Evolutionary conservation across 1,284 basidiomycete species (phyloP).

Genomic region (Tilletiopsis washingtonensis): DNA sequence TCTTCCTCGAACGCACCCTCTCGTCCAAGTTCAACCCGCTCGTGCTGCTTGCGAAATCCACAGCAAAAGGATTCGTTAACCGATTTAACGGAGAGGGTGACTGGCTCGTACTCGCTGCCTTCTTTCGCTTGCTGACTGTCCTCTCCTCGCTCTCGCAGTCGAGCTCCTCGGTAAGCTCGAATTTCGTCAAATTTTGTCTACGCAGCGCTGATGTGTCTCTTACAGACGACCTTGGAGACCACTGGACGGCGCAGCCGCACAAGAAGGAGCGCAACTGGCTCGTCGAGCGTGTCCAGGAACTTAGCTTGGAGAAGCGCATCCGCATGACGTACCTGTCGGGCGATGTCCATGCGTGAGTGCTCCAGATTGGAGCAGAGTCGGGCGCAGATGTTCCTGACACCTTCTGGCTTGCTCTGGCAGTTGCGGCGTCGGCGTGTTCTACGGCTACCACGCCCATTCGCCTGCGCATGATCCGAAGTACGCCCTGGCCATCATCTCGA

Average conservation of each 20-base stretch:
- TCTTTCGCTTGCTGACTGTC: too few relatives aligned
- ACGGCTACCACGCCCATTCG: constrained; percentile 22
- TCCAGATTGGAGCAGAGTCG: constrained; percentile 27
- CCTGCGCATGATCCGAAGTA: constrained; percentile 39
- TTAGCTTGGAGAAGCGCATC: constrained; percentile 31
- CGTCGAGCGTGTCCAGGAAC: constrained; percentile 55
- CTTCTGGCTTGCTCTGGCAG: too few relatives aligned
- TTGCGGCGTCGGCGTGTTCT: constrained; percentile 9
- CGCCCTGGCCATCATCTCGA: constrained; percentile 41
- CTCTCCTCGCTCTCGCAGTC: too few relatives aligned
- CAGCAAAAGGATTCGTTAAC: constrained; percentile 39
- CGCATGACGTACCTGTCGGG: constrained; percentile 41
- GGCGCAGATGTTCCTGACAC: constrained; percentile 8
- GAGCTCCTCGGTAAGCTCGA: too few relatives aligned
- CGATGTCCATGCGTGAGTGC: constrained; percentile 45
- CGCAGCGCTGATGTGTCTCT: too few relatives aligned
- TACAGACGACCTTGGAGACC: constrained; percentile 62
- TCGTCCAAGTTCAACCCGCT: constrained; percentile 36
- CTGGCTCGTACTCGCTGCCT: too few relatives aligned
- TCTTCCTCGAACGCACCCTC: constrained; percentile 40
- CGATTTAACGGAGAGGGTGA: constrained; percentile 46
- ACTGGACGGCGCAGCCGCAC: constrained; percentile 56
- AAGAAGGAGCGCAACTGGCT: constrained; percentile 87
- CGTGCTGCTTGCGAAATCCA: constrained; percentile 36
- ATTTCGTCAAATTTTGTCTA: too few relatives aligned